Conservation (phyloP, 1,139 yeast species). For the Pichia sp. region DNA sequence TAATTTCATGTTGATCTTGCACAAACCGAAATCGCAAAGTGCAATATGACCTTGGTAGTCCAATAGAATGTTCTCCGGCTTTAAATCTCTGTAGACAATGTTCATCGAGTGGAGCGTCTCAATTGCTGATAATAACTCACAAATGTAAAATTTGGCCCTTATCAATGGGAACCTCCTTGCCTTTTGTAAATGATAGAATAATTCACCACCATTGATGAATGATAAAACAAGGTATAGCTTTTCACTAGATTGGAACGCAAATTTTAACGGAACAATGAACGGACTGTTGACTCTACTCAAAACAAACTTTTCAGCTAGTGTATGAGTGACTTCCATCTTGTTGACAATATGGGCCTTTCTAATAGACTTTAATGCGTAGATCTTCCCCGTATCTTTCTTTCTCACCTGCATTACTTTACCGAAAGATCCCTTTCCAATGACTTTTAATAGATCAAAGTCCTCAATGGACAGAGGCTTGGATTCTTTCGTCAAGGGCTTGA, state of each 20-base stretch:
- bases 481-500: conserved; percentile 54
- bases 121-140: conserved; percentile 87
- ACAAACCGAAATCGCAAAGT: conserved; percentile 91
- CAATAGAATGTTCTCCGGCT: conserved; percentile 89
- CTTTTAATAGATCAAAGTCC: conserved; percentile 88
- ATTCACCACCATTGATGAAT: conserved; percentile 95
- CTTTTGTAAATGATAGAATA: conserved; percentile 88
- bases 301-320: conserved; percentile 93
- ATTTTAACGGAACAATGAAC: conserved; percentile 96
- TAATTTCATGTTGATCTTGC: conserved; percentile 84
- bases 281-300: conserved; percentile 91
- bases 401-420: conserved; percentile 99
- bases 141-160: conserved; percentile 87
- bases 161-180: conserved; percentile 88
- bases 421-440: conserved; percentile 95
- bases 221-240: conserved; percentile 86
- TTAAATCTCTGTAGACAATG: conserved; percentile 90
- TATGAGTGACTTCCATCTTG: conserved; percentile 92
- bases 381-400: conserved; percentile 88
- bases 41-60: conserved; percentile 98
- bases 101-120: conserved; percentile 87
- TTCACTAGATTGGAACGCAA: conserved; percentile 94
- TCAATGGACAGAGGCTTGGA: conserved; percentile 75
- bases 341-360: conserved; percentile 92
- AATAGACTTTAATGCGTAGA: conserved; percentile 89